Evolutionary conservation across 495 filamentous ascomycete genomes (phyloP), one percentile per base, ranked within the genome.

Genomic region (Hyphodiscus hymeniophilus): DNA sequence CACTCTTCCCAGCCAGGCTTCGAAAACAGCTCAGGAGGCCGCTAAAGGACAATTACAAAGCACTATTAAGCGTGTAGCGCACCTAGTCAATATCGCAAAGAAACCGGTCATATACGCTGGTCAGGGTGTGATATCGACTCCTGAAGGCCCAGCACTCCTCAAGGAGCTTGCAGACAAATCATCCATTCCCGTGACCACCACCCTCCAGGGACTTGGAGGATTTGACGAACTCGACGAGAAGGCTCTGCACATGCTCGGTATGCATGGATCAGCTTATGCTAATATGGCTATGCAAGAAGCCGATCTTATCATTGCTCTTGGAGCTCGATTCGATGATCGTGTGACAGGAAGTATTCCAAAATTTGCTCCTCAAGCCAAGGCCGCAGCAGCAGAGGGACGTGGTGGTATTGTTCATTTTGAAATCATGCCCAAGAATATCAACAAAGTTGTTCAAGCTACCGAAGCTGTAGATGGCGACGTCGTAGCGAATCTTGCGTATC

Each of bases 361-460:
- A 60, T 89, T 88, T 47, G 84, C 79, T 2, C 84, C 84, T 3
- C 68, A 65, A 10, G 84, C 84, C 22, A 80, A 74, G 63, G 68
- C 72, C 17, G 84, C 84, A 1, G 84, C 81, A 12, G 64, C 67
- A 11, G 84, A 88, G 59, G 76, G 76, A 10, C 80, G 84, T 32
- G 84, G 84, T 46, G 84, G 84, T 52, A 89, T 89, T 56, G 70
- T 89, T 33, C 84, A 89, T 63, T 89, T 89, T 46, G 84, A 88
- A 59, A 82, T 89, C 52, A 74, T 87, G 75, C 84, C 84, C 30
- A 89, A 89, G 73, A 89, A 89, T 64, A 88, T 89, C 67, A 89
- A 89, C 74, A 89, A 88, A 67, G 84, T 89, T 38, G 77, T 89
- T 10, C 84, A 89, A 64, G 84, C 84, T 12, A 87, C 84, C 39